phyloP scores from a whole-genome alignment of 2,329 filamentous ascomycete genomes.

The Exophiala phaeomuriformis region DNA sequence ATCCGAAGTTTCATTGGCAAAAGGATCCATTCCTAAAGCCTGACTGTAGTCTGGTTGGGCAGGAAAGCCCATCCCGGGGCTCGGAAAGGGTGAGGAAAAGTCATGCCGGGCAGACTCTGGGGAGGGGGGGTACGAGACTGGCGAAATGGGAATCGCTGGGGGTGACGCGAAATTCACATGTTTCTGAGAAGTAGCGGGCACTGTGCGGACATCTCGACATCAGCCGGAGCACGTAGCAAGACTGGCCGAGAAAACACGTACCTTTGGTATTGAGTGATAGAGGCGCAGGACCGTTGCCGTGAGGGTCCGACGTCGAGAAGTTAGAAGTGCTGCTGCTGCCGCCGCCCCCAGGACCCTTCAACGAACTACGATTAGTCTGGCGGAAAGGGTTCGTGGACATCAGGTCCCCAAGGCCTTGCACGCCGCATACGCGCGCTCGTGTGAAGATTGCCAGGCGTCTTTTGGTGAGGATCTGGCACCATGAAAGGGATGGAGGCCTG shows the following conservation, averaged over 20 bases:
- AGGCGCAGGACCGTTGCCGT: conserved; percentile 17
- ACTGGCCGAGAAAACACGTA: conserved; percentile 3
- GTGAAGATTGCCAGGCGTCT: conserved; percentile 1
- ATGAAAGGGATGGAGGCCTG: neutral
- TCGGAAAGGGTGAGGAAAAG: conserved; percentile 12
- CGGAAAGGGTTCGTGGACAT: conserved; percentile 43
- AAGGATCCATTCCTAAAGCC: conserved; percentile 34
- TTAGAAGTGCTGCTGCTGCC: conserved; percentile 26
- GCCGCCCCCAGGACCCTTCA: conserved; percentile 31
- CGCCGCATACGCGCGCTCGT: conserved; percentile 19
- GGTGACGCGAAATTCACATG: conserved; percentile 26
- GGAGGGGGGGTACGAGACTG: conserved; percentile 24
- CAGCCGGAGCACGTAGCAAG: neutral
- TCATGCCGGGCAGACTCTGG: conserved; percentile 26
- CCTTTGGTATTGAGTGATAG: conserved; percentile 25
- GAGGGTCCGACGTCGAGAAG: conserved; percentile 17
- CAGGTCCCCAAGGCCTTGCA: conserved; percentile 38
- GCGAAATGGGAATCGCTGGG: conserved; percentile 25
- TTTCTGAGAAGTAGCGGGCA: conserved; percentile 16
- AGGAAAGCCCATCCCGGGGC: conserved; percentile 8
- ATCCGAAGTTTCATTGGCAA: conserved; percentile 31
- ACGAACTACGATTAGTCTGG: conserved; percentile 31
- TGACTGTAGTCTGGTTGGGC: conserved; percentile 24
- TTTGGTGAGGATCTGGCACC: neutral
- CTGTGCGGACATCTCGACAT: conserved; percentile 6